These are phyloP conservation scores for Diaporthe vaccinii DNA, from an alignment of 2,329 filamentous ascomycete genomes.

Conservation along the genomic window DNA sequence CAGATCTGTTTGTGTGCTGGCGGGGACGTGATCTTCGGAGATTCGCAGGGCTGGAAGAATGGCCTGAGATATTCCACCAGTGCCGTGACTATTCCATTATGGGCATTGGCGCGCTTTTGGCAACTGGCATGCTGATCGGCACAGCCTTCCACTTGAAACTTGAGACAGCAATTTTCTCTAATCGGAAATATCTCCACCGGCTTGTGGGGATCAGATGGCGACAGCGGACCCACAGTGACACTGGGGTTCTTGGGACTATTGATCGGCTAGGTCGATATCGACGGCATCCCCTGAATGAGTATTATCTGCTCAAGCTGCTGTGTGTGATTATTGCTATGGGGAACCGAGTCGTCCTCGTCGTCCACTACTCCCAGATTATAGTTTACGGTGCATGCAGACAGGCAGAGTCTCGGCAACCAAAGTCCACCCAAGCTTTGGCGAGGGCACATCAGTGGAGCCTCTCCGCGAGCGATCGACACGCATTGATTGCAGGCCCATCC, in stretches of 20 bases:
- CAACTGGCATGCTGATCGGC: conserved; percentile 13
- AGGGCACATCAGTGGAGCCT: conserved; percentile 21
- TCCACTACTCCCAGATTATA: not conserved
- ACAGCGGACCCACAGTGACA: not conserved
- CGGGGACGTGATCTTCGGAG: conserved; percentile 21
- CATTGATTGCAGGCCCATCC: conserved; percentile 29
- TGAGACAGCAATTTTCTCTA: conserved; percentile 8
- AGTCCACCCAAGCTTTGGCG: conserved; percentile 8
- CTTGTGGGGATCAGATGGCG: conserved; percentile 17
- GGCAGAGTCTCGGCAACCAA: not conserved
- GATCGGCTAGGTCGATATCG: not conserved
- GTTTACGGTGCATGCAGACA: not conserved
- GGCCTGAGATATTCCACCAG: conserved; percentile 31
- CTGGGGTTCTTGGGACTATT: not conserved
- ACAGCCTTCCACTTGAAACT: conserved; percentile 16
- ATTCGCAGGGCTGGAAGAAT: conserved; percentile 26
- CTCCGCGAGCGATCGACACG: conserved; percentile 21
- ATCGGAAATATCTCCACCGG: conserved; percentile 17
- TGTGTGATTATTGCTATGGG: not conserved
- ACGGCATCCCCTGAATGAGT: not conserved
- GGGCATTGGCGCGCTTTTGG: conserved; percentile 15
- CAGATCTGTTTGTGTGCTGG: not conserved
- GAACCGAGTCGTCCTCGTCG: not conserved
- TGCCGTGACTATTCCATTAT: conserved; percentile 18
- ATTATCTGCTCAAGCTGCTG: not conserved